These are phyloP conservation scores for Macrolepiota albuminosa DNA, from an alignment of 768 basidiomycete species.

Conservation along the genomic window DNA sequence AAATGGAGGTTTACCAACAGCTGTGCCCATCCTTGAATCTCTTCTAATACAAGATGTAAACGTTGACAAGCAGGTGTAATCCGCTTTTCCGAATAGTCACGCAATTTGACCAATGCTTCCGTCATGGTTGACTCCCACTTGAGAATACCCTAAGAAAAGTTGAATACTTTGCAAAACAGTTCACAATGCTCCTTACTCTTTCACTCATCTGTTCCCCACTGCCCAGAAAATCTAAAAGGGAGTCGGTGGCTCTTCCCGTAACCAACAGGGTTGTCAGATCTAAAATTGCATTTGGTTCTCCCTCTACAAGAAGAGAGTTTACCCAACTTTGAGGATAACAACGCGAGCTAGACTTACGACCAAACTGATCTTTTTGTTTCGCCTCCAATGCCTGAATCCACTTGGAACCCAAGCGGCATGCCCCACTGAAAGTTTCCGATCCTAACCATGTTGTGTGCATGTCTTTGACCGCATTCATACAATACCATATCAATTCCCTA, in stretches of 20 bases:
- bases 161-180: constrained; percentile 19
- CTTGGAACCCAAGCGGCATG: constrained; percentile 65
- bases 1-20: constrained; percentile 39
- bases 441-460: constrained; percentile 75
- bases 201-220: constrained; percentile 81
- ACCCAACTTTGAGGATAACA: constrained; percentile 1
- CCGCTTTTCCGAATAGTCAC: constrained; percentile 68
- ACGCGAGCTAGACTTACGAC: constrained; percentile 39
- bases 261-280: constrained; percentile 69
- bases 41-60: constrained; percentile 69
- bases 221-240: constrained; percentile 69
- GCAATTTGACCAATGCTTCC: constrained; percentile 66
- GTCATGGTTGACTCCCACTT: constrained; percentile 78
- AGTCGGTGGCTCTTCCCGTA: constrained; percentile 68
- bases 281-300: constrained; percentile 56
- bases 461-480: constrained; percentile 64
- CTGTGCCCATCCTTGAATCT: constrained; percentile 73
- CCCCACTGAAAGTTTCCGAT: constrained; percentile 57
- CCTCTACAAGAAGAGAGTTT: constrained; percentile 35
- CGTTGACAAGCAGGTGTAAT: constrained; percentile 74
- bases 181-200: constrained; percentile 42
- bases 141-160: constrained; percentile 54
- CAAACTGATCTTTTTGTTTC: constrained; percentile 62
- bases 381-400: constrained; percentile 66
- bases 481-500: constrained; percentile 70